Percentiles rank a stretch among this genome's conserved stretches.
Conservation (phyloP, 495 filamentous ascomycete genomes). For the Neurospora sp. region DNA sequence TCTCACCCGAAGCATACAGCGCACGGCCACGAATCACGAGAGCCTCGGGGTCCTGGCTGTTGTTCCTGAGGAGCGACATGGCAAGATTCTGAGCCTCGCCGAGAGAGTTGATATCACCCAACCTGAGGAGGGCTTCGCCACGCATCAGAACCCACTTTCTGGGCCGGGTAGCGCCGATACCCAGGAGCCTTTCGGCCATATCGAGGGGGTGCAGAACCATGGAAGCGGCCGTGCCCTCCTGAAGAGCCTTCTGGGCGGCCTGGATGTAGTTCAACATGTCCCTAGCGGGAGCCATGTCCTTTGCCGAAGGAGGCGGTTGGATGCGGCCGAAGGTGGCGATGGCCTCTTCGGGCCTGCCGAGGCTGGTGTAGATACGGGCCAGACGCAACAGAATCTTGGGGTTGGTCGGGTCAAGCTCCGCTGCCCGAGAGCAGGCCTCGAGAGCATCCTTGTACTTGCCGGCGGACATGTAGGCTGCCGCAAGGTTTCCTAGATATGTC, state of each 20-base stretch:
- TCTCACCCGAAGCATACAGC: conserved; percentile 84
- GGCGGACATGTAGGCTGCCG: conserved; percentile 83
- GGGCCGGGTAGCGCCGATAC: conserved; percentile 60
- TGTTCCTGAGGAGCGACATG: conserved; percentile 72
- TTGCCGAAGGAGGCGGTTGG: conserved; percentile 63
- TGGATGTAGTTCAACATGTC: conserved; percentile 75
- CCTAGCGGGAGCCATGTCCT: conserved; percentile 68
- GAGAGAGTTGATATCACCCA: conserved; percentile 78
- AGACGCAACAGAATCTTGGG: conserved; percentile 79
- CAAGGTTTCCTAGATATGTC: conserved; percentile 90
- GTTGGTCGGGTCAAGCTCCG: conserved; percentile 72
- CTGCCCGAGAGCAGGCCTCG: conserved; percentile 71
- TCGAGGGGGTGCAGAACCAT: conserved; percentile 91
- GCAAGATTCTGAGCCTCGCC: conserved; percentile 90
- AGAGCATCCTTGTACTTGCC: conserved; percentile 67
- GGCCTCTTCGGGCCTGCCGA: conserved; percentile 79
- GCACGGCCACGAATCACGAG: conserved; percentile 80
- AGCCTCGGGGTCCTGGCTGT: conserved; percentile 87
- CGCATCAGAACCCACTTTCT: conserved; percentile 89
- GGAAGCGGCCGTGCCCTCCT: conserved; percentile 63
- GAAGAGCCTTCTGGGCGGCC: conserved; percentile 68
- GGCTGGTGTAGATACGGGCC: conserved; percentile 74
- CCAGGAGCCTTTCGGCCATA: conserved; percentile 72
- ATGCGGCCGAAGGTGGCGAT: conserved; percentile 67
- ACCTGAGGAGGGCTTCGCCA: conserved; percentile 89